Evolutionary conservation across 2,329 filamentous ascomycete species (phyloP), one percentile per base, ranked within the genome.

Genomic region (Colletotrichum horii): DNA sequence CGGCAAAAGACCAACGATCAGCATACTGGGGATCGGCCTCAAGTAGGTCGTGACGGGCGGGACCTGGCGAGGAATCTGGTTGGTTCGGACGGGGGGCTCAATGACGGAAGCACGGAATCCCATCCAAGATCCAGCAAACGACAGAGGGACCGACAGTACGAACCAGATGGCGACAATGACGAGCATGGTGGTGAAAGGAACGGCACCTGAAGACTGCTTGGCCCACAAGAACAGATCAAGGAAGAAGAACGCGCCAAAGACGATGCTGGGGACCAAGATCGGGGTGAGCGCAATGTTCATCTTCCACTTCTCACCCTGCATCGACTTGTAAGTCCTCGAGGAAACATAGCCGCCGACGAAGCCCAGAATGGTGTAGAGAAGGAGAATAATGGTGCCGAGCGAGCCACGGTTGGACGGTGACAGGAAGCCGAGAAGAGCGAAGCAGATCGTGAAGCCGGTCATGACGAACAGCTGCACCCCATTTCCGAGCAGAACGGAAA

Each of bases 51-150:
- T 92, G 62, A 93, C 91, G 0, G 95, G 95, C 14, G 97, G 97
- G 66, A 99, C 97, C 86, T 99, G 97, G 76, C 97, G 94, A 1
- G 97, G 97, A 78, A 99, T 99, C 87, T 99, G 97, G 89, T 99
- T 99, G 68, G 95, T 98, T 80, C 95, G 94, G 28, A 98, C 96
- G 0, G 97, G 96, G 3, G 95, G 87, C 81, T 96, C 92, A 69
- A 97, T 88, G 15, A 91, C 89, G 56, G 87, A 83, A 78, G 93
- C 91, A 77, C 94, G 95, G 89, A 98, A 98, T 36, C 96, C 97
- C 58, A 98, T 84, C 96, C 96, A 99, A 60, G 95, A 98, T 69
- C 97, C 97, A 9, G 92, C 93, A 76, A 98, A 91, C 32, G 96
- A 98, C 58, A 98, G 90, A 8, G 97, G 97, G 4, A 98, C 94